A percentile compares a stretch with the other conserved stretches of the same genome.
Conservation (phyloP, 2,329 filamentous ascomycete species). For the Pseudogymnoascus sp. region DNA sequence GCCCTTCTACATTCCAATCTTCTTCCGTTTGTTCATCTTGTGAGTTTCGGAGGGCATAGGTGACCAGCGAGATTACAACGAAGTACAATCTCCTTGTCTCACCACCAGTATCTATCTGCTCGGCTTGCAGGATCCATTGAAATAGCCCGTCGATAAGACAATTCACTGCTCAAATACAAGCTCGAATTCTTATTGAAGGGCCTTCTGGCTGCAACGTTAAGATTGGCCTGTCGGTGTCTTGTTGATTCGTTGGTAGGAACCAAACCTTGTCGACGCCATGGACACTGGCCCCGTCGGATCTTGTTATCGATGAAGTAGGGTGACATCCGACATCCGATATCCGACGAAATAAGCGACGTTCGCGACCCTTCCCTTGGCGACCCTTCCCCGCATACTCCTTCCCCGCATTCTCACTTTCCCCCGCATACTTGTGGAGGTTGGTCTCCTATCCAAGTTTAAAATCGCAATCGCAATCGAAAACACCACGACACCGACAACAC, state of each 20-base stretch:
- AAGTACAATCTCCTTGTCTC: not conserved
- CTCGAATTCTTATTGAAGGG: not conserved
- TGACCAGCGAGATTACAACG: not conserved
- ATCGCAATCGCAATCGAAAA: not conserved
- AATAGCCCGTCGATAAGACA: not conserved
- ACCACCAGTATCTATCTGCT: not conserved
- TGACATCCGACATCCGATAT: slow-evolving; percentile 4
- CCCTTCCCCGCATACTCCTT: not conserved
- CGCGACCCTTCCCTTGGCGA: not conserved
- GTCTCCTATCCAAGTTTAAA: not conserved
- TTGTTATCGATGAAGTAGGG: not conserved
- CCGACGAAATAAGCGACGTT: not conserved
- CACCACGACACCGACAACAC: not conserved
- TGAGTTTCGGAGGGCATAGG: not conserved
- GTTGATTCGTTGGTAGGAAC: not conserved
- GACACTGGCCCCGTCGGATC: not conserved
- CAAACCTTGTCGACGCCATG: not conserved
- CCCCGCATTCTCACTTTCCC: not conserved
- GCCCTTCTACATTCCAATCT: not conserved
- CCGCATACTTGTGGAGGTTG: not conserved
- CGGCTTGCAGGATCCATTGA: not conserved
- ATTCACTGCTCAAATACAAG: not conserved
- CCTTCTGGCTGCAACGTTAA: not conserved
- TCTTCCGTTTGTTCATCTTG: not conserved
- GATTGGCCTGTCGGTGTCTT: not conserved